Conservation (phyloP, 345 rosid species). For the Lumnitzera racemosa region DNA sequence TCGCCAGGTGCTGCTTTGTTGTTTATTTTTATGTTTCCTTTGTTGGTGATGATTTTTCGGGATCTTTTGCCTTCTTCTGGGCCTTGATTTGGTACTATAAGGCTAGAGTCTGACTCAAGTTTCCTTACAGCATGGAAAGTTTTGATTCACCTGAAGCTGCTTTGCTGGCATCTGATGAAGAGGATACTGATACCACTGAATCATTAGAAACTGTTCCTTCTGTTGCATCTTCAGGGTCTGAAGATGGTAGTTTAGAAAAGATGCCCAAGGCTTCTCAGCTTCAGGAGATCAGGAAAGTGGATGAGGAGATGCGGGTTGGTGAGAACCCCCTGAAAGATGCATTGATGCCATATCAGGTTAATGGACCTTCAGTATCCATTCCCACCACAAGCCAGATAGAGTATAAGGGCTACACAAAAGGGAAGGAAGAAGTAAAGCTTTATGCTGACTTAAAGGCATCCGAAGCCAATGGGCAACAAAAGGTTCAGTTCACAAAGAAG, state of each 20-base stretch:
- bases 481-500: slow-evolving; percentile 14
- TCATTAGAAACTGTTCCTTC: slow-evolving; percentile 18
- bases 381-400: slow-evolving; percentile 15
- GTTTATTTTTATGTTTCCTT: background rate
- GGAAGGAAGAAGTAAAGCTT: slow-evolving; percentile 8
- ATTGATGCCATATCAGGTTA: slow-evolving; percentile 17
- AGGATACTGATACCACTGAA: slow-evolving; percentile 29
- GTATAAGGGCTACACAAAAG: slow-evolving; percentile 7
- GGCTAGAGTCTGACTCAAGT: slow-evolving; percentile 14
- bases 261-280: slow-evolving; percentile 10
- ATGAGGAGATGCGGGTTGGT: slow-evolving; percentile 7
- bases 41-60: background rate
- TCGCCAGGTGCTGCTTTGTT: slow-evolving; percentile 57
- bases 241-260: slow-evolving; percentile 19
- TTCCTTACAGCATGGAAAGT: slow-evolving; percentile 41
- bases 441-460: slow-evolving; percentile 9
- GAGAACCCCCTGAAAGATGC: slow-evolving; percentile 23
- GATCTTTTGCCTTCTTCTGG: slow-evolving; percentile 2
- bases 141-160: slow-evolving; percentile 25
- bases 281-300: slow-evolving; percentile 16
- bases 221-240: slow-evolving; percentile 24
- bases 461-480: slow-evolving; percentile 27
- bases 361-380: slow-evolving; percentile 21
- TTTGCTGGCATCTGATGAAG: slow-evolving; percentile 40
- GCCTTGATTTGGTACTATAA: background rate